Evolutionary conservation across 108 stramenopile genomes (phyloP), one percentile per base, ranked within the genome.

Genomic region (Chaetoceros muelleri): DNA sequence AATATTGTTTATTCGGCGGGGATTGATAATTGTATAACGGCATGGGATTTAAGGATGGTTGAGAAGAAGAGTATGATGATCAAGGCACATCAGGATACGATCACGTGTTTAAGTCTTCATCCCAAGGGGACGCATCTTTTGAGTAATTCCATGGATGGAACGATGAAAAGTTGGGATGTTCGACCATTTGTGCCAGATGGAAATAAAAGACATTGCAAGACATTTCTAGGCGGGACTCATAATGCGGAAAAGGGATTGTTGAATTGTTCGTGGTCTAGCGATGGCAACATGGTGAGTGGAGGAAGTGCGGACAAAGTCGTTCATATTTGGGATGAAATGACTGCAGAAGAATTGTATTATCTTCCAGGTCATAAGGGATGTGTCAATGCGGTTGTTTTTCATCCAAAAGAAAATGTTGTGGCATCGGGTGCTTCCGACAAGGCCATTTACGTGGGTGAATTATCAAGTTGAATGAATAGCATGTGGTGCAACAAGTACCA

Each of bases 321-420:
- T 52, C 93, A 90, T 62, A 80, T 95, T 51, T 95, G 90, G 90
- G 94, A 95, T 65, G 86, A 73, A 48, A 56, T 74, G 22, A 73
- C 77, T 58, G 53, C 78, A 2, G 76, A 89, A 71, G 91, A 95
- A 73, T 69, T 95, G 24, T 92, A 92, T 65, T 67, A 52, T 44
- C 62, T 92, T 24, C 88, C 87, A 13, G 94, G 94, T 1, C 94
- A 95, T 69, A 67, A 72, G 31, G 94, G 90, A 3, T 79, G 84
- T 46, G 90, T 93, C 19, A 90, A 93, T 64, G 66, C 90, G 24
- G 88, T 88, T 34, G 66, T 71, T 47, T 85, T 84, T 66, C 84
- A 89, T 68, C 83, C 87, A 28, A 73, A 67, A 50, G 64, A 75
- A 62, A 75, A 76, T 56, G 72, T 83, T 5, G 46, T 85, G 54